Evolutionary conservation across 164 flowering plant genomes (phyloP).

Genomic region (Warburgia ugandensis): DNA sequence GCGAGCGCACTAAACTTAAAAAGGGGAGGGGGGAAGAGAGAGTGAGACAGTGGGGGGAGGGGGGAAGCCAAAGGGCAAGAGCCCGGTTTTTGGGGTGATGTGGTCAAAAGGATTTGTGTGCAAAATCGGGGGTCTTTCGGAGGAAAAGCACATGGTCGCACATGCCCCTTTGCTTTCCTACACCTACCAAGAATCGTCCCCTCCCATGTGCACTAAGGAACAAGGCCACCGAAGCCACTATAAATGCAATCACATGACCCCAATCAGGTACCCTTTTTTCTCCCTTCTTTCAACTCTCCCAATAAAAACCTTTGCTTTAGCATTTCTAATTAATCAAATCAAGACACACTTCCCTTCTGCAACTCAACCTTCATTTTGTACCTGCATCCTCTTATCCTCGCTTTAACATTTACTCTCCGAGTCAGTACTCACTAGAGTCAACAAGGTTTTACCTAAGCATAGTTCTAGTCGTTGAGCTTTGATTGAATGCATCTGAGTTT

Average conservation of each 20-base stretch:
- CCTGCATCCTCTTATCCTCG: too few species aligned
- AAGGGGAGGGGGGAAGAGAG: not conserved
- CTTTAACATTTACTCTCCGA: too few species aligned
- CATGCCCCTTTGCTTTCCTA: constrained; percentile 24
- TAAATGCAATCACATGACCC: constrained; percentile 32
- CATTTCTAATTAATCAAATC: not conserved
- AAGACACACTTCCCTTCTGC: too few species aligned
- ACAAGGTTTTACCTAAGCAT: too few species aligned
- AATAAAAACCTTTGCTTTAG: not conserved
- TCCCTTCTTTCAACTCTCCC: not conserved
- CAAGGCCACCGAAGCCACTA: constrained; percentile 26
- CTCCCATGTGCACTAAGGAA: constrained; percentile 30
- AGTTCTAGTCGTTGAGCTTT: too few species aligned
- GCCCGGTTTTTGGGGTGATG: not conserved
- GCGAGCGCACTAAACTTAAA: too few species aligned
- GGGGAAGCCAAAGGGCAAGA: not conserved
- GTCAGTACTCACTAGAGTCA: too few species aligned
- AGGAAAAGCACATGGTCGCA: constrained; percentile 32
- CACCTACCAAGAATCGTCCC: constrained; percentile 13
- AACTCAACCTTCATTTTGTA: too few species aligned
- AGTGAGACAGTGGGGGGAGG: not conserved
- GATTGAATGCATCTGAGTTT: too few species aligned
- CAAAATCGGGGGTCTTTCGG: too few species aligned
- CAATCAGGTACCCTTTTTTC: constrained; percentile 3
- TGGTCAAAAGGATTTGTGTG: too few species aligned